Evolutionary conservation across 2,329 filamentous ascomycete species (phyloP).

Genomic region (Aspergillus fructus): DNA sequence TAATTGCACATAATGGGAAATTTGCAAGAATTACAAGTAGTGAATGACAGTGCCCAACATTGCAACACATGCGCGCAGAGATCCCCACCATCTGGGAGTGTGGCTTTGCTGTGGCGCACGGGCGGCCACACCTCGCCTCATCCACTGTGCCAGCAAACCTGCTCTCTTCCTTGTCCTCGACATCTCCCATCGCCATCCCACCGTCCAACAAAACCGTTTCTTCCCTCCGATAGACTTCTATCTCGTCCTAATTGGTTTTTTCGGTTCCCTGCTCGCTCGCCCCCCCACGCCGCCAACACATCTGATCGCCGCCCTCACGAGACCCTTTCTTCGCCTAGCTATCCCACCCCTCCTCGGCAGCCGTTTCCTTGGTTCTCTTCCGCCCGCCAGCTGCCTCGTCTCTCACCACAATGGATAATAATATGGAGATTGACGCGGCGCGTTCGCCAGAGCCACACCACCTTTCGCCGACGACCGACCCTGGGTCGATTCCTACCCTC

Average conservation of each 20-base stretch:
- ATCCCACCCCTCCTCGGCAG: constrained; percentile 25
- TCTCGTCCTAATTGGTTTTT: constrained; percentile 11
- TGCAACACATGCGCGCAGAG: no score
- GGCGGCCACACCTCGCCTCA: constrained; percentile 15
- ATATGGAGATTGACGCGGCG: constrained; percentile 93
- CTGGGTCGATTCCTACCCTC: constrained; percentile 84
- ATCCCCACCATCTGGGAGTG: constrained; percentile 1
- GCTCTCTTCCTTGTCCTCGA: constrained; percentile 13
- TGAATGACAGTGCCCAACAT: no score
- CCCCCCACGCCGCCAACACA: constrained; percentile 13
- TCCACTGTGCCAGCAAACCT: constrained; percentile 17
- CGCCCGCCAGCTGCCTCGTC: constrained; percentile 7
- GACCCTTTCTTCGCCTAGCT: constrained; percentile 30
- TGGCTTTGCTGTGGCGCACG: constrained; percentile 23
- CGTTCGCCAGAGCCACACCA: constrained; percentile 77
- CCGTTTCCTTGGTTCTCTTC: constrained; percentile 14
- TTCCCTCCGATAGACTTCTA: constrained; percentile 4
- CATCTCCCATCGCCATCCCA: constrained; percentile 10
- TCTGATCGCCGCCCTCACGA: constrained; percentile 30
- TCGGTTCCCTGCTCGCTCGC: constrained; percentile 1
- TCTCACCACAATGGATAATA: constrained; percentile 74
- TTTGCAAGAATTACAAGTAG: no score
- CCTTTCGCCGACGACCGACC: constrained; percentile 74
- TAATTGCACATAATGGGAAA: no score
- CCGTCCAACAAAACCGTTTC: constrained; percentile 1